Conservation (phyloP, 2,329 filamentous ascomycete genomes). For the Diaporthe vexans region DNA sequence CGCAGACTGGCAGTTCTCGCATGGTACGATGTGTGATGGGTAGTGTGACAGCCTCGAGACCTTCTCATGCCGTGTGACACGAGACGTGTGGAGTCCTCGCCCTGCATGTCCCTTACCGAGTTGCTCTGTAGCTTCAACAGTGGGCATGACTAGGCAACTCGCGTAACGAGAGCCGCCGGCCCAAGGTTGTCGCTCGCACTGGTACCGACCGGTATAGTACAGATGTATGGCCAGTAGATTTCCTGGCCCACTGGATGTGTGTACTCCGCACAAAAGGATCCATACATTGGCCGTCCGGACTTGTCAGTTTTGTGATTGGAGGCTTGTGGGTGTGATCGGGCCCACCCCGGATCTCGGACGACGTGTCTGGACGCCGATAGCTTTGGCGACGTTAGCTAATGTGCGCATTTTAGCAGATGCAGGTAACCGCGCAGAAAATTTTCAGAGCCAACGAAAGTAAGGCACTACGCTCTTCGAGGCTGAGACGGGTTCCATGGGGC, state of each 20-base stretch:
- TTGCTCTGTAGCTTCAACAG: background rate
- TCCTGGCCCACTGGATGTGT: background rate
- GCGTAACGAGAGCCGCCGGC: background rate
- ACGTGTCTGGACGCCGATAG: background rate
- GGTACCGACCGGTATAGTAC: background rate
- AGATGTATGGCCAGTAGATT: background rate
- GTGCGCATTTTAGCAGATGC: background rate
- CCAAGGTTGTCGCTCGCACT: background rate
- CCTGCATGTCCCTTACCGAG: background rate
- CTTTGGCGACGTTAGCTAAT: background rate
- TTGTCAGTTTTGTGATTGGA: background rate
- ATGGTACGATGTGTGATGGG: background rate
- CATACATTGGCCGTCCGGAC: background rate
- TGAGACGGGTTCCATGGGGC: slow-evolving; percentile 13
- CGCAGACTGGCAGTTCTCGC: slow-evolving; percentile 3
- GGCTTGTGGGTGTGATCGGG: background rate
- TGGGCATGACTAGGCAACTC: background rate
- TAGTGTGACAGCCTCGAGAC: background rate
- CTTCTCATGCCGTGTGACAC: slow-evolving; percentile 6
- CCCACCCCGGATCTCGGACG: background rate
- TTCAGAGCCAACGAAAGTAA: background rate
- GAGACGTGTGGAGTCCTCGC: background rate
- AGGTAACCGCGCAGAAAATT: background rate
- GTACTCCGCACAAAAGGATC: background rate
- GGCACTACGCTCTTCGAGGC: background rate